Evolutionary conservation across 495 filamentous ascomycete genomes (phyloP).

Genomic region (Gamarada debralockiae): DNA sequence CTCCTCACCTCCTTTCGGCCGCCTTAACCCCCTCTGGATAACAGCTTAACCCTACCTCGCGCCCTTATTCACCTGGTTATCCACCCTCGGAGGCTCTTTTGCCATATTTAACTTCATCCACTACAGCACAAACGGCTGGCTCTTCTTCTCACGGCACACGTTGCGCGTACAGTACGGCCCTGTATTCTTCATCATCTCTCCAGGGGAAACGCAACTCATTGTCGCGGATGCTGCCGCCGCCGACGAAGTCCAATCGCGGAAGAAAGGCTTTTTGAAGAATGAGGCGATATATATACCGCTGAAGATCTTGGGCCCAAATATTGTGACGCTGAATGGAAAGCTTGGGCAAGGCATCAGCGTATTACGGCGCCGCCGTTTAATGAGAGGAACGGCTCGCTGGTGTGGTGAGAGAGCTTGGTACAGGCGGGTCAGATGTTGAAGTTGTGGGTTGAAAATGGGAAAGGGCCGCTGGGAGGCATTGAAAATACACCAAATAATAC

Average conservation of each 20-base stretch:
- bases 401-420: slow-evolving; percentile 36
- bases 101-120: too few species aligned
- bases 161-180: too few species aligned
- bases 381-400: slow-evolving; percentile 36
- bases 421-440: slow-evolving; percentile 35
- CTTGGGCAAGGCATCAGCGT: slow-evolving; percentile 39
- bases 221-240: not conserved
- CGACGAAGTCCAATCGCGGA: slow-evolving; percentile 2
- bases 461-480: too few species aligned
- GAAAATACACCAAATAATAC: too few species aligned
- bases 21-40: too few species aligned
- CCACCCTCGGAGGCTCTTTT: too few species aligned
- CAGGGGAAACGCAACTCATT: not conserved
- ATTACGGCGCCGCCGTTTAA: slow-evolving; percentile 37
- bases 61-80: too few species aligned
- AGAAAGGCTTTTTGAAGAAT: slow-evolving; percentile 7
- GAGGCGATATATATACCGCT: slow-evolving; percentile 14
- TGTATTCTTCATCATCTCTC: too few species aligned
- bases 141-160: too few species aligned
- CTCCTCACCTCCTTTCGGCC: too few species aligned
- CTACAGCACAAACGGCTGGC: too few species aligned
- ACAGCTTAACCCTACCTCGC: too few species aligned
- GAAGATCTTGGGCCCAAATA: slow-evolving; percentile 32
- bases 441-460: slow-evolving; percentile 24
- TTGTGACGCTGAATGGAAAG: slow-evolving; percentile 31